Conservation (phyloP, 345 rosid genomes). For the Sisymbrium irio region DNA sequence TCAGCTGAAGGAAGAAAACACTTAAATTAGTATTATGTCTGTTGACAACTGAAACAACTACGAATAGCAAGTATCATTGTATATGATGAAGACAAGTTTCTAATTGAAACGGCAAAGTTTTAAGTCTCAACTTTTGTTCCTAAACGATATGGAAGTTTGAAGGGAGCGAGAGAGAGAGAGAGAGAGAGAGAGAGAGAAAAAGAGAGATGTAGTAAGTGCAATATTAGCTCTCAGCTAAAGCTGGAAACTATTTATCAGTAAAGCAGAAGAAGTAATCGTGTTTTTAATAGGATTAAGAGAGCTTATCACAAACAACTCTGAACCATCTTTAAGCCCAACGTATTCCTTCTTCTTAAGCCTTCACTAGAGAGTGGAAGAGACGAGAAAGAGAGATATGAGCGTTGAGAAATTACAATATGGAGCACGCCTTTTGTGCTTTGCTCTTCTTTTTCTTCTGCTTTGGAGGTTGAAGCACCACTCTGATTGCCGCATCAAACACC, state of each 20-base stretch:
- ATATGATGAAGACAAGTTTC: too few relatives aligned
- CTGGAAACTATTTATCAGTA: conserved; percentile 17
- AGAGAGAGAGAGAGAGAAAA: neutral
- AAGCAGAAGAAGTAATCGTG: conserved; percentile 3
- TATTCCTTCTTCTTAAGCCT: conserved; percentile 15
- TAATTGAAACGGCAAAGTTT: neutral
- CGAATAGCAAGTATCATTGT: too few relatives aligned
- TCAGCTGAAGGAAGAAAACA: neutral
- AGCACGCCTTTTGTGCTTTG: conserved; percentile 83
- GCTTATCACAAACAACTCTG: conserved; percentile 14
- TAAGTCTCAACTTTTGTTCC: neutral
- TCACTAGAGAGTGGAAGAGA: conserved; percentile 22
- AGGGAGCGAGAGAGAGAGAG: neutral
- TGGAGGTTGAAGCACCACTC: conserved; percentile 95
- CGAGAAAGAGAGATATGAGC: neutral
- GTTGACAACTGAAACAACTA: too few relatives aligned
- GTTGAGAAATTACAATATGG: conserved; percentile 58
- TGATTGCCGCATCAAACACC: conserved; percentile 91
- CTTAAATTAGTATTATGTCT: neutral
- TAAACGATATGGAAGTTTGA: neutral
- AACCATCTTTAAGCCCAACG: conserved; percentile 7
- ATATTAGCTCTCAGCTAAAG: conserved; percentile 26
- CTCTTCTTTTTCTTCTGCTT: conserved; percentile 87
- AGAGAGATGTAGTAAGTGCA: conserved; percentile 13
- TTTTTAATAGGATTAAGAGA: conserved; percentile 10